phyloP scores from a whole-genome alignment of 345 rosid genomes.

The Moricandia moricandioides region DNA sequence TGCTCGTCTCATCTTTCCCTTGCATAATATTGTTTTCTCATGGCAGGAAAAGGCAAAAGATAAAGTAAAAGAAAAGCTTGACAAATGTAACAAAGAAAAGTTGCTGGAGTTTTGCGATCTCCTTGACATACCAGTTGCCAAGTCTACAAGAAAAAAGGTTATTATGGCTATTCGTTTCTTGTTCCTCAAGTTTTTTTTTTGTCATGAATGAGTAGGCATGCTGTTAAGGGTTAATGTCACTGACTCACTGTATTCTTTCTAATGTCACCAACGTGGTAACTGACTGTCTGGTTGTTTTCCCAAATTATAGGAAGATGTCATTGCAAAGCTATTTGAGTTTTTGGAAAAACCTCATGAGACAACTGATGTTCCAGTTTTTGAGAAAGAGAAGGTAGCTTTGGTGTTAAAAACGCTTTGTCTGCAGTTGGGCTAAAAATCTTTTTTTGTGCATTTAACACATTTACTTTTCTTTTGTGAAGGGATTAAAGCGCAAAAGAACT shows the following conservation, averaged over 20 bases:
- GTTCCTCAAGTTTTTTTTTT: background rate
- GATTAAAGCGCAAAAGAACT: conserved; percentile 70
- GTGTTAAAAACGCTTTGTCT: background rate
- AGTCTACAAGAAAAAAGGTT: conserved; percentile 75
- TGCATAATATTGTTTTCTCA: background rate
- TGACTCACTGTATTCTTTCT: conserved; percentile 1
- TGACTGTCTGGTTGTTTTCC: conserved; percentile 20
- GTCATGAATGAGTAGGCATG: background rate
- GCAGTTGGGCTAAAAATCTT: background rate
- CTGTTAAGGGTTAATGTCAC: background rate
- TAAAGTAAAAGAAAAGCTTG: conserved; percentile 77
- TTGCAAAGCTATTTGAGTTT: conserved; percentile 65
- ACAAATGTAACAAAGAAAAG: conserved; percentile 83
- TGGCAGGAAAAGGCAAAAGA: conserved; percentile 76
- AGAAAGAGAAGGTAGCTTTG: conserved; percentile 63
- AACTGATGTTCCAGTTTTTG: conserved; percentile 55
- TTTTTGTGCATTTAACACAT: background rate
- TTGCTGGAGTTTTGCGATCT: conserved; percentile 79
- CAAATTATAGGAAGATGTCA: conserved; percentile 68
- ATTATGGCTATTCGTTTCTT: background rate
- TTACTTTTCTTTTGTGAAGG: conserved; percentile 28
- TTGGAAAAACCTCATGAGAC: conserved; percentile 81
- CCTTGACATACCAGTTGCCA: conserved; percentile 64
- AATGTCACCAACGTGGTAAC: conserved; percentile 3
- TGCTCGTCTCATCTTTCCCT: background rate